These are phyloP conservation scores for Vinca minor DNA, from an alignment of 257 asterid genomes.

Conservation along the genomic window DNA sequence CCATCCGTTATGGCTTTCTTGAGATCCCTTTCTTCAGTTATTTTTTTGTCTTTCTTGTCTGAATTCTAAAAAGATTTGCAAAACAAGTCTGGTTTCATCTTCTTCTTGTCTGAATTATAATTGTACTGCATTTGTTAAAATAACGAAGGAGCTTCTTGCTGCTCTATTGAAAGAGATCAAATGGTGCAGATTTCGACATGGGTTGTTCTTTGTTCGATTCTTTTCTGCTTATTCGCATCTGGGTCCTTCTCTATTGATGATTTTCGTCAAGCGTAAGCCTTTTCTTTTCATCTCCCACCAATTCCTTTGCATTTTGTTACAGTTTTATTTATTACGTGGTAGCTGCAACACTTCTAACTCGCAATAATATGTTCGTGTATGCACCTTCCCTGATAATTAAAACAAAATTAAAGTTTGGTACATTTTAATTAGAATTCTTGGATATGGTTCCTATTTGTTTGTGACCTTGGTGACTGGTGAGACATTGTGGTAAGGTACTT, in stretches of 20 bases:
- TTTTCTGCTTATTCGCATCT: conserved; percentile 36
- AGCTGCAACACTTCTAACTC: too few species aligned
- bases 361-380: too few species aligned
- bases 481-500: too few species aligned
- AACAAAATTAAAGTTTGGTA: too few species aligned
- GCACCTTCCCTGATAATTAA: too few species aligned
- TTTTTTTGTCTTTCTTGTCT: conserved; percentile 2
- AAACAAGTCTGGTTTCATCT: conserved; percentile 12
- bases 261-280: conserved; percentile 77
- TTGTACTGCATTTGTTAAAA: conserved; percentile 29
- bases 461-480: conserved; percentile 18
- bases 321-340: too few species aligned
- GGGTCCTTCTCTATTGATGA: conserved; percentile 44
- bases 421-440: conserved; percentile 6
- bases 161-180: conserved; percentile 36
- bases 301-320: background rate
- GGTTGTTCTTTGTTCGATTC: conserved; percentile 27
- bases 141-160: conserved; percentile 5
- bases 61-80: conserved; percentile 11
- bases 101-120: conserved; percentile 9
- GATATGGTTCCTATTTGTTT: conserved; percentile 3
- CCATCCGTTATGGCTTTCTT: conserved; percentile 30
- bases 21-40: conserved; percentile 24
- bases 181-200: conserved; percentile 46
- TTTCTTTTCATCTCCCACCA: conserved; percentile 6